These are phyloP conservation scores for Coniophora puteana DNA, from an alignment of 1,284 basidiomycete species.

Conservation along the genomic window DNA sequence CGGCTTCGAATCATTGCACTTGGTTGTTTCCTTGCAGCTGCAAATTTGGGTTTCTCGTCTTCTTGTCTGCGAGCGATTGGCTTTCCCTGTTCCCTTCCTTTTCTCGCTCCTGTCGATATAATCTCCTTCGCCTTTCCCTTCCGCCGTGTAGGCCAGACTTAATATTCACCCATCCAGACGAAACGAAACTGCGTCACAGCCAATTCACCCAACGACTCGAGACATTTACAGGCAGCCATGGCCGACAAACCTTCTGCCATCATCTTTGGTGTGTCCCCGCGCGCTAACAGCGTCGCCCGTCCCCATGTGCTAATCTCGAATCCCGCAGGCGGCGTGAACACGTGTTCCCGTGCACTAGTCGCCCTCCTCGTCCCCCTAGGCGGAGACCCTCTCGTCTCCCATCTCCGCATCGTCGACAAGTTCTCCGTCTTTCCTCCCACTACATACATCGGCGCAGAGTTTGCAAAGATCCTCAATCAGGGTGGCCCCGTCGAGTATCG, in stretches of 20 bases:
- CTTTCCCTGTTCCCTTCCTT: too few relatives aligned
- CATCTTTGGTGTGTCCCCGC: constrained; percentile 64
- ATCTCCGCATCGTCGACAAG: constrained; percentile 80
- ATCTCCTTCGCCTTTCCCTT: too few relatives aligned
- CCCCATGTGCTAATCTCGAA: constrained; percentile 6
- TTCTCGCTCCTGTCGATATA: too few relatives aligned
- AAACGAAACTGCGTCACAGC: background rate
- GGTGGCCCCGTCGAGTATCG: constrained; percentile 76
- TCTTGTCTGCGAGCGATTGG: too few relatives aligned
- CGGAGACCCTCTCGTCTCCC: constrained; percentile 70
- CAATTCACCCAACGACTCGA: background rate
- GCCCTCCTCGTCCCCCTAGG: constrained; percentile 57
- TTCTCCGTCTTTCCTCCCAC: constrained; percentile 84
- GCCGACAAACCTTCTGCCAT: constrained; percentile 63
- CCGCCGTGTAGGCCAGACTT: too few relatives aligned
- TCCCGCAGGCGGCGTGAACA: constrained; percentile 69
- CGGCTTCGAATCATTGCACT: too few relatives aligned
- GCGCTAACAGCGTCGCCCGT: background rate
- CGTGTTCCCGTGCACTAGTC: constrained; percentile 66
- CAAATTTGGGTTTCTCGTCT: too few relatives aligned
- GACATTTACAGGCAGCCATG: constrained; percentile 16
- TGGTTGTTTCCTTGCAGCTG: too few relatives aligned
- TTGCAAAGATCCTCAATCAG: constrained; percentile 64
- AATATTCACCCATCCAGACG: too few relatives aligned
- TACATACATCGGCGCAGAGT: constrained; percentile 80